These are phyloP conservation scores for Arabidopsis lyrata DNA, from an alignment of 441 rosid species.

Conservation along the genomic window DNA sequence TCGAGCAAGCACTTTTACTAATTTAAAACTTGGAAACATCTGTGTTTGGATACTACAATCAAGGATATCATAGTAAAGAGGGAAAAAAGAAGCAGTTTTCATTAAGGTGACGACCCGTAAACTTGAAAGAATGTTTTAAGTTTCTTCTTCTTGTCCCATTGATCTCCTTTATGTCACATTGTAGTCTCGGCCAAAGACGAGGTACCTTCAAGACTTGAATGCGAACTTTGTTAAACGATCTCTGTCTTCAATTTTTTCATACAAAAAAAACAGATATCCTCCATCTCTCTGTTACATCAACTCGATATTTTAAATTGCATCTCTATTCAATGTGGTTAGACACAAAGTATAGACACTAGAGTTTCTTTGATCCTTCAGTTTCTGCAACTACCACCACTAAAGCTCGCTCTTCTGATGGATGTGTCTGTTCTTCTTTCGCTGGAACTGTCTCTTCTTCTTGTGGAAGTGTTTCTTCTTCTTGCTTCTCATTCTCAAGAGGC, in stretches of 20 bases:
- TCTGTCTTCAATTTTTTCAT: conserved; percentile 7
- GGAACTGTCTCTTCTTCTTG: conserved; percentile 22
- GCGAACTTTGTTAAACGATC: not conserved
- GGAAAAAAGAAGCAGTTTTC: not conserved
- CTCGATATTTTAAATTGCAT: conserved; percentile 23
- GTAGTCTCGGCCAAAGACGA: not conserved
- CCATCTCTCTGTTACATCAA: conserved; percentile 11
- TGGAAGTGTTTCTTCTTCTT: conserved; percentile 37
- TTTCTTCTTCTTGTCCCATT: not conserved
- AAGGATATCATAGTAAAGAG: not conserved
- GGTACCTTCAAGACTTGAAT: not conserved
- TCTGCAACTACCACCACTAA: conserved; percentile 57
- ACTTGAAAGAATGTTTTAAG: not conserved
- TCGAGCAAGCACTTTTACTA: not conserved
- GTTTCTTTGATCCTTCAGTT: conserved; percentile 38
- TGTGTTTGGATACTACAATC: not conserved
- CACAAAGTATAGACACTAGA: conserved; percentile 18
- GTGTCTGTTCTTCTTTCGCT: conserved; percentile 25
- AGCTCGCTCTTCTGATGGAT: conserved; percentile 43
- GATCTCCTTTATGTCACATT: not conserved
- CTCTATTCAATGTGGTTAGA: conserved; percentile 10
- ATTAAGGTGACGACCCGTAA: not conserved
- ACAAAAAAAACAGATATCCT: not conserved
- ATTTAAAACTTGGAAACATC: not conserved
- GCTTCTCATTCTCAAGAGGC: conserved; percentile 44